Base-by-base conservation (phyloP, 1,284 basidiomycete species). In the Cutaneotrichosporon sp. region DNA sequence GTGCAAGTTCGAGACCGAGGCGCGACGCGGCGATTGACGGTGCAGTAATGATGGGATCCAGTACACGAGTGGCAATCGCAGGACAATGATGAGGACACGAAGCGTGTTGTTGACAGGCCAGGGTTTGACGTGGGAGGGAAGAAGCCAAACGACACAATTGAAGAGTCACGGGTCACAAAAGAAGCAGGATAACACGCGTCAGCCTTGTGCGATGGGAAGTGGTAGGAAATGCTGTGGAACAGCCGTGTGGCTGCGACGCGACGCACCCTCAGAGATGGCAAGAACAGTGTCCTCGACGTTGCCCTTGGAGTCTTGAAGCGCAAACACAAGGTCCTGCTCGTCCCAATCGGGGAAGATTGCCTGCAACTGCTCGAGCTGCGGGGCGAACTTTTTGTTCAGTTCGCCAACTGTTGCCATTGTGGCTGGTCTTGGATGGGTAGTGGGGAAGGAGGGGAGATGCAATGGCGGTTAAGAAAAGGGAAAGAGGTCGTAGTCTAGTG, bases 261-360 rank as follows among this genome's bases (percentile, higher is more conserved):
- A 73, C 74, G 70, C 63, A 80, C 80, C 80, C 67, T 81, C 80
- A 30, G 79, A 75, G 67, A 81, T 81, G 62, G 73, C 68, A 58
- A 81, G 64, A 11, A 74, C 80, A 30, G 78, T 77, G 59, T 81
- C 80, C 57, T 81, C 80, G 47, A 80, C 74, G 62, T 72, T 80
- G 55, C 79, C 79, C 71, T 73, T 80, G 40, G 72, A 73, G 68
- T 81, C 80, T 65, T 76, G 75, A 57, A 81, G 69, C n/a, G 78
- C 75, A 63, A 74, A 75, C 26, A 72, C 73, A 14, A 81, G 69
- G 61, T 79, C 79, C 56, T 73, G 69, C 65, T 80, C 71, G 61
- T 81, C 76, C 80, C 80, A 81, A n/a, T 73, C 68, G 14, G 80
- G 80, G 70, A 80, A 81, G 67, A 81, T 77, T 49, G 76, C 71